Percentiles rank a stretch among this genome's conserved stretches.
phyloP scores from a whole-genome alignment of 2,329 filamentous ascomycete species.

The Penicillium hesseltinei region DNA sequence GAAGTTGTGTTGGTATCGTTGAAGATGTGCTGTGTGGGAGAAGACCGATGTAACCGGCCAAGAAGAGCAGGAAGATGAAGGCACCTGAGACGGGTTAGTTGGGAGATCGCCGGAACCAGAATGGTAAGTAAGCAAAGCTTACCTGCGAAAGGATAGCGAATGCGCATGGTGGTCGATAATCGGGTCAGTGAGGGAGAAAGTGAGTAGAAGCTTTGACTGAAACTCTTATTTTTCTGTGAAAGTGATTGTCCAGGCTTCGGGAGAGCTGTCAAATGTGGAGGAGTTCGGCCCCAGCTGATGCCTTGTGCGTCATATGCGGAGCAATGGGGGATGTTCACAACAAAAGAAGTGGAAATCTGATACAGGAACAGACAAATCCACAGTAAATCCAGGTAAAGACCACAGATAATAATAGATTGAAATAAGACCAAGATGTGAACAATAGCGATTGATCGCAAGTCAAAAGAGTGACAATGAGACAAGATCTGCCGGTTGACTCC shows the following conservation, averaged over 20 bases:
- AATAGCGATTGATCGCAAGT: background rate
- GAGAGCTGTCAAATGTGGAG: slow-evolving; percentile 18
- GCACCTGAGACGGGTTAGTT: slow-evolving; percentile 51
- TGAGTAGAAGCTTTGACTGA: slow-evolving; percentile 1
- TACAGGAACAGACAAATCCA: background rate
- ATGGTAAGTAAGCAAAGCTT: slow-evolving; percentile 35
- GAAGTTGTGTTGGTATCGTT: slow-evolving; percentile 46
- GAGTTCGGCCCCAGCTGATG: slow-evolving; percentile 19
- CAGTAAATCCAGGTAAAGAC: background rate
- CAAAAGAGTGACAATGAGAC: slow-evolving; percentile 25
- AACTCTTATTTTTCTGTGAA: background rate
- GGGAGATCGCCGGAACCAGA: slow-evolving; percentile 5
- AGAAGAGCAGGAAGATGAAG: slow-evolving; percentile 66
- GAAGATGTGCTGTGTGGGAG: slow-evolving; percentile 50
- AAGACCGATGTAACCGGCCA: slow-evolving; percentile 77
- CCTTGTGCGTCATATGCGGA: slow-evolving; percentile 32
- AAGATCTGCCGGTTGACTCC: slow-evolving; percentile 32
- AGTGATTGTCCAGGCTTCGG: background rate
- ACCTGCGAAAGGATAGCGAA: slow-evolving; percentile 88
- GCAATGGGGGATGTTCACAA: slow-evolving; percentile 8
- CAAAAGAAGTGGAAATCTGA: background rate
- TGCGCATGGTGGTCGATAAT: slow-evolving; percentile 62
- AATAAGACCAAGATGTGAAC: slow-evolving; percentile 1
- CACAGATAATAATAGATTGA: background rate
- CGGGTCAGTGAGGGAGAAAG: background rate